Evolutionary conservation across 192 early-diverging fungal genomes (phyloP), one percentile per base, ranked within the genome.

Genomic region (Backusella tarrabulga): DNA sequence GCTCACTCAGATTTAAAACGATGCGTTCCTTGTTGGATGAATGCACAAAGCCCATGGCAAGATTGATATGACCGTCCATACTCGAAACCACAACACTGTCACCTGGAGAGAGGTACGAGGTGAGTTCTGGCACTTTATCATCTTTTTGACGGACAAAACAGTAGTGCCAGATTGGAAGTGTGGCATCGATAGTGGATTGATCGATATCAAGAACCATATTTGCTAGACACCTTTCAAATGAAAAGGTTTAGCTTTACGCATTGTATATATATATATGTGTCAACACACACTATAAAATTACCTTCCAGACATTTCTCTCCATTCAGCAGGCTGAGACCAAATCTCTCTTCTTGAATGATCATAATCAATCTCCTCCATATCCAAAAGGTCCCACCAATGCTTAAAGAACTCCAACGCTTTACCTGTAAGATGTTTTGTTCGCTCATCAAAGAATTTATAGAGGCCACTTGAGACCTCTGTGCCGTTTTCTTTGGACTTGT

Each of bases 31-130:
- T 84, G 73, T 93, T 91, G 26, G 94, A 71, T 0, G 85, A 78
- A 8, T 80, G 75, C 5, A 97, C 87, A 74, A 89, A 94, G 0
- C 97, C 97, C 21, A 92, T 87, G 0, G 91, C 92, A 5, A 98
- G 68, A 6, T 92, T 92, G 74, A 90, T 91, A 52, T 95, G 92
- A 0, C 90, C 90, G 5, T 79, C 74, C 68, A 93, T 92, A 6
- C 89, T 91, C 0, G 97, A 97, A 8, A 98, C 83, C 0, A 96
- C 89, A 26, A 98, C 86, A 0, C 91, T 90, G 71, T 98, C 97
- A 12, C 93, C 94, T 0, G 90, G 85, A 29, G 77, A 70, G 35
- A 94, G 86, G 5, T 87, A 87, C 52, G 84, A 84, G 29, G 80
- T 79, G 12, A 91, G 56, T 11, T 87, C 74, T 0, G 84, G 81